A percentile compares a stretch with the other conserved stretches of the same genome.
Conservation (phyloP, 148 eudicot species). For the Silene latifolia region DNA sequence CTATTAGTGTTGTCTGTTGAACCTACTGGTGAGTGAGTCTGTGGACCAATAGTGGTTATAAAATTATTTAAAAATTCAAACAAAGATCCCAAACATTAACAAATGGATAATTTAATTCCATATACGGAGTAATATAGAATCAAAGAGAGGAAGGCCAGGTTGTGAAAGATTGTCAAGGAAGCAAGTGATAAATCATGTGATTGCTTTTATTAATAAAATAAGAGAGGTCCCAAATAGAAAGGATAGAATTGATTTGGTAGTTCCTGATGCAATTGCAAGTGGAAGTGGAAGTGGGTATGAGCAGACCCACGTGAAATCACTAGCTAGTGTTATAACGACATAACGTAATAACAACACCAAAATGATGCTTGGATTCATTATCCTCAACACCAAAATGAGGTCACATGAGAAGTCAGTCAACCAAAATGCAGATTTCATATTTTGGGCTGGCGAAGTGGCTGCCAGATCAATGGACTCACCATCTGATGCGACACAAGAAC, state of each 20-base stretch:
- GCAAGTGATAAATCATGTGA: constrained; percentile 7
- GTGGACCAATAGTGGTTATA: too few species aligned
- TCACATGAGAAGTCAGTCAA: too few species aligned
- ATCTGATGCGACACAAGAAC: too few species aligned
- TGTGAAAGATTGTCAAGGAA: not conserved
- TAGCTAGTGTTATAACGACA: too few species aligned
- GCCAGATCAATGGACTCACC: too few species aligned
- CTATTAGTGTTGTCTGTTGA: not conserved
- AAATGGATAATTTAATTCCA: too few species aligned
- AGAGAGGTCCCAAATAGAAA: not conserved
- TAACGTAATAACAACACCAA: not conserved
- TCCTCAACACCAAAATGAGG: too few species aligned
- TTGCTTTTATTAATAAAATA: not conserved
- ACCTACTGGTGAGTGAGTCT: too few species aligned
- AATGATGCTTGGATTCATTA: not conserved
- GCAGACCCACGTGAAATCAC: constrained; percentile 8
- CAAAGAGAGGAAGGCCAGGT: not conserved
- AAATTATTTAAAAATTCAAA: too few species aligned
- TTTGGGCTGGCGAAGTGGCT: too few species aligned
- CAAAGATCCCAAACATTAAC: too few species aligned
- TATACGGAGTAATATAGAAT: not conserved
- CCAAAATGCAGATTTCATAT: too few species aligned
- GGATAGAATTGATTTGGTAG: not conserved
- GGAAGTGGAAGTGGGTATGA: not conserved
- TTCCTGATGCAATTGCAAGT: not conserved